Evolutionary conservation across 257 asterid species (phyloP).

Genomic region (Solanum phureja): DNA sequence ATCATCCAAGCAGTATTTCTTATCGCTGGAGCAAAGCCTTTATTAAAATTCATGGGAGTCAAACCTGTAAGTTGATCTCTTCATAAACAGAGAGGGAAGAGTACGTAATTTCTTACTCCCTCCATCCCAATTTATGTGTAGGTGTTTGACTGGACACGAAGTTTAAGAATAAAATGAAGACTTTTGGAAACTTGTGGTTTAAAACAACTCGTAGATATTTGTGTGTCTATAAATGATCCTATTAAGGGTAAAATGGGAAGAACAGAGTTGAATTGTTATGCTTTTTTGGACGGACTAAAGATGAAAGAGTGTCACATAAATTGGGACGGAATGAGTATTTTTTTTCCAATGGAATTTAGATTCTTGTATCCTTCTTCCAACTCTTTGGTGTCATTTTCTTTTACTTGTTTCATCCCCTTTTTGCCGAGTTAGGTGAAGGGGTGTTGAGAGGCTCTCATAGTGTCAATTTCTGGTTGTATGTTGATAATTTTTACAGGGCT

Average conservation of each 20-base stretch:
- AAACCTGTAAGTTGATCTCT: conserved; percentile 33
- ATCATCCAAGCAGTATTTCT: conserved; percentile 46
- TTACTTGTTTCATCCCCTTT: not conserved
- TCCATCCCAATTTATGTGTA: not conserved
- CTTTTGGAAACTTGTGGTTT: not conserved
- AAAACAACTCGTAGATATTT: not conserved
- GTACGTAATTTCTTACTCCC: not conserved
- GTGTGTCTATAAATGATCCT: not conserved
- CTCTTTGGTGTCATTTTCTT: not conserved
- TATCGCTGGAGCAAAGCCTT: conserved; percentile 46
- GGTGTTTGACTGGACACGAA: not conserved
- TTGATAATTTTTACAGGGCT: conserved; percentile 21
- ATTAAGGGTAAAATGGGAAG: not conserved
- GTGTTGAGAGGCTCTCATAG: not conserved
- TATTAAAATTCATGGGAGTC: conserved; percentile 66
- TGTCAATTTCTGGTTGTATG: not conserved
- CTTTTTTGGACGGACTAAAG: not conserved
- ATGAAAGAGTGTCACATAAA: not conserved
- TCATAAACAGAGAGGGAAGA: not conserved
- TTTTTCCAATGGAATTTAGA: no score
- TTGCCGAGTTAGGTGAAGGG: not conserved
- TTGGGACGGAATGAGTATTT: not conserved
- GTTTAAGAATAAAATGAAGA: not conserved
- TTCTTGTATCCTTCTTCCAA: not conserved
- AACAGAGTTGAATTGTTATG: not conserved